Evolutionary conservation across 306 rosid genomes (phyloP).

Genomic region (Geum urbanum): DNA sequence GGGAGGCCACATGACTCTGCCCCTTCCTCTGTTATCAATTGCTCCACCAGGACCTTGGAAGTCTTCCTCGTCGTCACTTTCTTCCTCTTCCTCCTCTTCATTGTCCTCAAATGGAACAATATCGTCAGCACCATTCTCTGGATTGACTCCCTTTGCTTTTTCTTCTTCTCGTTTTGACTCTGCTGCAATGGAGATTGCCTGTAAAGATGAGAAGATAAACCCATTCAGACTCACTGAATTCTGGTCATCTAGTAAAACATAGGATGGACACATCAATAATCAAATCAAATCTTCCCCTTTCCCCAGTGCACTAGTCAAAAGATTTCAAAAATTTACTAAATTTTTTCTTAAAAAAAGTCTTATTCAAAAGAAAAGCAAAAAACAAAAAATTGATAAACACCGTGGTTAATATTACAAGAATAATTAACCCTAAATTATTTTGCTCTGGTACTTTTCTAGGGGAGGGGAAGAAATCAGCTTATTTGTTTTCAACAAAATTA

Average conservation of each 20-base stretch:
- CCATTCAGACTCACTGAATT: slow-evolving; percentile 18
- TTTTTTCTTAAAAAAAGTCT: too few relatives aligned
- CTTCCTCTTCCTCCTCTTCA: slow-evolving; percentile 99
- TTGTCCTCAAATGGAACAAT: slow-evolving; percentile 99
- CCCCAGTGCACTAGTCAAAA: neutral
- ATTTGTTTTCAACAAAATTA: neutral
- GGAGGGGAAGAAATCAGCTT: neutral
- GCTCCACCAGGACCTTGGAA: slow-evolving; percentile 60
- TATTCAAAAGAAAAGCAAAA: neutral
- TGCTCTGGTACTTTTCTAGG: neutral
- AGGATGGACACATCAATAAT: neutral
- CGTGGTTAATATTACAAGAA: neutral
- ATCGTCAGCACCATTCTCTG: slow-evolving; percentile 83
- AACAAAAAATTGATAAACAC: neutral
- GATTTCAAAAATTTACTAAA: neutral
- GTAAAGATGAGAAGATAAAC: slow-evolving; percentile 20
- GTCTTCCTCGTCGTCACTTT: slow-evolving; percentile 98
- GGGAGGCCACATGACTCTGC: slow-evolving; percentile 95
- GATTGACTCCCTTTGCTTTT: slow-evolving; percentile 94
- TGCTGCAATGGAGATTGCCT: slow-evolving; percentile 88
- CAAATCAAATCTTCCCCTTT: slow-evolving; percentile 7
- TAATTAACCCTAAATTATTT: neutral
- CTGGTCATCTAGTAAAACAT: neutral
- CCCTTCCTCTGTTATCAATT: slow-evolving; percentile 88
- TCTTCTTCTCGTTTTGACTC: slow-evolving; percentile 98